Evolutionary conservation across 345 rosid species (phyloP).

Genomic region (Linum usitatissimum): DNA sequence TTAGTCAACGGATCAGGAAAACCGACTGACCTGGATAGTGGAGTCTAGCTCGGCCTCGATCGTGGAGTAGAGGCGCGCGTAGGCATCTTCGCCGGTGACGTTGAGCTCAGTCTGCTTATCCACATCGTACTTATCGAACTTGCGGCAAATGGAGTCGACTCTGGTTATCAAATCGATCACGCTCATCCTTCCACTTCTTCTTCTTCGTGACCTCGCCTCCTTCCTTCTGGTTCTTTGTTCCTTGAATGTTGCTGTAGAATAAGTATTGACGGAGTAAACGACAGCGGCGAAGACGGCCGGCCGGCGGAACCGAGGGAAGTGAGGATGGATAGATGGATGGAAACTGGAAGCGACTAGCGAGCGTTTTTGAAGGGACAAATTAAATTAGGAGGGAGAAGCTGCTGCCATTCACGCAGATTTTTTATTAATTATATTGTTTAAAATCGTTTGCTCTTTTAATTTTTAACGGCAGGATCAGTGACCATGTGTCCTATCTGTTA

Average conservation of each 20-base stretch:
- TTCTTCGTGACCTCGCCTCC: not conserved
- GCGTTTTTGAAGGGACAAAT: not conserved
- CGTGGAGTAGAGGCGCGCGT: slow-evolving; percentile 17
- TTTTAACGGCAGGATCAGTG: no score
- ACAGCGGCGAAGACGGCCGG: not conserved
- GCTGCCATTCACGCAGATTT: no score
- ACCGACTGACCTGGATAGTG: slow-evolving; percentile 10
- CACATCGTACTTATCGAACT: slow-evolving; percentile 21
- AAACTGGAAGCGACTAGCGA: not conserved
- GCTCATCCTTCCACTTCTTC: slow-evolving; percentile 9
- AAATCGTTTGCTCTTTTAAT: no score
- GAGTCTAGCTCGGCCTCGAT: slow-evolving; percentile 17
- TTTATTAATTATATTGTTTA: no score
- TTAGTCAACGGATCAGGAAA: not conserved
- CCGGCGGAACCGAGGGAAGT: not conserved
- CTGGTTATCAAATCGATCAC: slow-evolving; percentile 23
- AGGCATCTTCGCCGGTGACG: slow-evolving; percentile 20
- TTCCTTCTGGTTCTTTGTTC: not conserved
- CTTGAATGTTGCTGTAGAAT: not conserved
- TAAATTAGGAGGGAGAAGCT: no score
- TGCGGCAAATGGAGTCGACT: slow-evolving; percentile 20
- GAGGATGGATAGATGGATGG: not conserved
- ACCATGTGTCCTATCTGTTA: no score
- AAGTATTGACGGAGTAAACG: not conserved
- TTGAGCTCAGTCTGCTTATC: slow-evolving; percentile 17